These are phyloP conservation scores for Aspergillus cejpii DNA, from an alignment of 2,329 filamentous ascomycete genomes.

Conservation along the genomic window DNA sequence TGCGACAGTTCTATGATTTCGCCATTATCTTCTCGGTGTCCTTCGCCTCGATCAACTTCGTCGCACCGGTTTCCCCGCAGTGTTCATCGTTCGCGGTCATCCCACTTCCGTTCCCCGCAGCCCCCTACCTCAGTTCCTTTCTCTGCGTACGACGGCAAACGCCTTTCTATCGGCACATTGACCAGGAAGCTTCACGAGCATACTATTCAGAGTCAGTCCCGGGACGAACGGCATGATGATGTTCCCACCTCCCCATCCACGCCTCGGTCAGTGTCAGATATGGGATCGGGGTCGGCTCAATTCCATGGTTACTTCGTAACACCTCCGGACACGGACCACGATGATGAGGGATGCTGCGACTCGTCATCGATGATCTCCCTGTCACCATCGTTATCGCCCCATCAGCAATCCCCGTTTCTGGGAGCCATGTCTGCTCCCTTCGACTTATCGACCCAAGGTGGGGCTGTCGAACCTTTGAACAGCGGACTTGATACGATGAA, in stretches of 20 bases:
- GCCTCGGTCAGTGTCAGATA: background rate
- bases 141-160: slow-evolving; percentile 37
- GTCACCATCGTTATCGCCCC: slow-evolving; percentile 43
- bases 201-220: slow-evolving; percentile 26
- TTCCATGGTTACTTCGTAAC: slow-evolving; percentile 30
- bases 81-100: slow-evolving; percentile 29
- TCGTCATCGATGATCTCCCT: slow-evolving; percentile 59
- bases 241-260: background rate
- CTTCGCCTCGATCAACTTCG: slow-evolving; percentile 32
- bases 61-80: slow-evolving; percentile 28
- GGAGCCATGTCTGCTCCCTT: slow-evolving; percentile 27
- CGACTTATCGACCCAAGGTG: slow-evolving; percentile 16
- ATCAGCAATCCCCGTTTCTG: slow-evolving; percentile 23
- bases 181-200: slow-evolving; percentile 39
- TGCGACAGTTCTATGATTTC: slow-evolving; percentile 36
- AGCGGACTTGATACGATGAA: slow-evolving; percentile 14
- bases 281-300: slow-evolving; percentile 1
- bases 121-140: slow-evolving; percentile 41
- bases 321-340: slow-evolving; percentile 35
- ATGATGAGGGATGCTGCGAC: slow-evolving; percentile 36
- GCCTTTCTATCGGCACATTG: slow-evolving; percentile 37
- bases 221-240: slow-evolving; percentile 13
- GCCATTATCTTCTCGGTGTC: slow-evolving; percentile 39
- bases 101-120: slow-evolving; percentile 30
- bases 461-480: background rate